Conservation (phyloP, 2,329 filamentous ascomycete genomes). For the Talaromyces verruculosus region DNA sequence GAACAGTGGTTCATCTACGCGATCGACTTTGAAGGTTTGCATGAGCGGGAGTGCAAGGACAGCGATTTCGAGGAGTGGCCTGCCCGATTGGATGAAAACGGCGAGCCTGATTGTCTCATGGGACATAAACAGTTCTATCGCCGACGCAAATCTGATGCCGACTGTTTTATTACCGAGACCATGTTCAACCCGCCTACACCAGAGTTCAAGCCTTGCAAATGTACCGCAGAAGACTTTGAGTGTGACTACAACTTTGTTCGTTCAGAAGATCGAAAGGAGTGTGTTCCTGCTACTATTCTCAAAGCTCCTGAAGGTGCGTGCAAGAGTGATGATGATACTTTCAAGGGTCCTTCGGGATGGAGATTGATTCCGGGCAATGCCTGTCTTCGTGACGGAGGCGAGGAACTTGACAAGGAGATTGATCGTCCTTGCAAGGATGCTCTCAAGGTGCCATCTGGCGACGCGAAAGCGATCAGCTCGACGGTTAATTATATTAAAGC, state of each 20-base stretch:
- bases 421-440: constrained; percentile 74
- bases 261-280: constrained; percentile 65
- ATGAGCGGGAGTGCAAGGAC: constrained; percentile 74
- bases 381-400: constrained; percentile 62
- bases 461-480: constrained; percentile 62
- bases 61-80: constrained; percentile 79
- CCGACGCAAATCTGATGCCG: constrained; percentile 79
- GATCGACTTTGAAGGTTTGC: constrained; percentile 79
- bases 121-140: constrained; percentile 87
- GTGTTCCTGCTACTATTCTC: constrained; percentile 64
- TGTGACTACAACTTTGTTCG: constrained; percentile 90
- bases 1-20: constrained; percentile 64
- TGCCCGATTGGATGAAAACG: constrained; percentile 76
- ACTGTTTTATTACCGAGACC: constrained; percentile 84
- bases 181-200: constrained; percentile 72
- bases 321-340: constrained; percentile 68
- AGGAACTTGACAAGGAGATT: constrained; percentile 68
- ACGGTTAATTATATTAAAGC: constrained; percentile 64
- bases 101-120: constrained; percentile 87
- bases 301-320: constrained; percentile 71
- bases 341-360: constrained; percentile 85
- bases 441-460: constrained; percentile 49
- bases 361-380: constrained; percentile 83
- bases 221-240: constrained; percentile 82
- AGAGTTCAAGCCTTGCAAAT: constrained; percentile 73